A percentile compares a stretch with the other conserved stretches of the same genome.
These are phyloP conservation scores for Cicer chorassanicum DNA, from an alignment of 306 rosid genomes.

Conservation along the genomic window DNA sequence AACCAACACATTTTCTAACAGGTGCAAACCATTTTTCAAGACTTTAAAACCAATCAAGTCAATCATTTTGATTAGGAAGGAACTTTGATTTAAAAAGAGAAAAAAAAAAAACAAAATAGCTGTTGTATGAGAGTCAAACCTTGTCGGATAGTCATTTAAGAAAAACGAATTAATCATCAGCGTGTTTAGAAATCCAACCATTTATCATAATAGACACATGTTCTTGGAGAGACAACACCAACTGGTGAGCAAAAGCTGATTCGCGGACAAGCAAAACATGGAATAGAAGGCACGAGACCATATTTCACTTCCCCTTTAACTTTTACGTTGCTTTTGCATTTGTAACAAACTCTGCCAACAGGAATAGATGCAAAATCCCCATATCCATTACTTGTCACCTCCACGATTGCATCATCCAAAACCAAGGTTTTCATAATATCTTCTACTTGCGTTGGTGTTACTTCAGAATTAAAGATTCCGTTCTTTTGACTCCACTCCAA, in stretches of 20 bases:
- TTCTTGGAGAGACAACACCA: conserved; percentile 69
- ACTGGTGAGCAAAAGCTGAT: conserved; percentile 63
- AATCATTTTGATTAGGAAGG: not conserved
- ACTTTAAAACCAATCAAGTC: not conserved
- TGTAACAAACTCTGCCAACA: conserved; percentile 66
- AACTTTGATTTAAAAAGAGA: not conserved
- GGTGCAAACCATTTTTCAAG: no score
- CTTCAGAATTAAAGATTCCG: conserved; percentile 44
- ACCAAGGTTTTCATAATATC: conserved; percentile 67
- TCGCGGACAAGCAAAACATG: conserved; percentile 81
- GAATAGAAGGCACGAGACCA: conserved; percentile 67
- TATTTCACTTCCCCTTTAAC: conserved; percentile 50
- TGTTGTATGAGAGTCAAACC: not conserved
- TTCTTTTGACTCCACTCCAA: conserved; percentile 43
- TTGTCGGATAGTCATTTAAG: not conserved
- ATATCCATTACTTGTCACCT: conserved; percentile 68
- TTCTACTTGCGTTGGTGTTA: conserved; percentile 55
- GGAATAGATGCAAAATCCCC: conserved; percentile 65
- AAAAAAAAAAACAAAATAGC: not conserved
- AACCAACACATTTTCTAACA: no score
- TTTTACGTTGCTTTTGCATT: conserved; percentile 58
- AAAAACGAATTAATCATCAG: conserved; percentile 4
- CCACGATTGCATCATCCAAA: conserved; percentile 61
- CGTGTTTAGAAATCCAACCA: conserved; percentile 73
- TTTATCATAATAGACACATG: conserved; percentile 63